Evolutionary conservation across 148 eudicot genomes (phyloP), one percentile per base, ranked within the genome.

Genomic region (Chenopodium berlandieri): DNA sequence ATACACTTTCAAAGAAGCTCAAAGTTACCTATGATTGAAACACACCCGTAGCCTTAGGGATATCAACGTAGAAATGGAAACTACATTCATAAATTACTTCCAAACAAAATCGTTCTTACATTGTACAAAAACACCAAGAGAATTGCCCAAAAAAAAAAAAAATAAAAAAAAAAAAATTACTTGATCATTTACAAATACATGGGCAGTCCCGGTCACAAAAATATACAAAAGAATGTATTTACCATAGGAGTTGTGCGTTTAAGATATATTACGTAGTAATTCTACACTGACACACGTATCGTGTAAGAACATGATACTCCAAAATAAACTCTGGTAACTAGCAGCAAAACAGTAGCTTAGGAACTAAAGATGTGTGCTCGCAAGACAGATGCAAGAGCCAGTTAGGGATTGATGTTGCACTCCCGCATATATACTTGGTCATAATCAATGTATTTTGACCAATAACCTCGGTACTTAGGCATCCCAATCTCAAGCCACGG

Each of bases 401-500:
- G 27, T 79, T 77, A 92, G 64, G 92, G 97, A 75, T 82, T 94
- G 69, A 94, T 87, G 89, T 94, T 94, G 89, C 98, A 94, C 73
- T 94, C 98, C 68, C 93, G 88, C 83, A 94, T 62, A 76, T 89
- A 92, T 44, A 81, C 34, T 64, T 92, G 91, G 40, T 91, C 91
- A 78, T 89, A 92, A 65, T 94, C 90, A 34, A 94, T 86, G 75
- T 83, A 91, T 68, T 86, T 94, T 58, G 91, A 70, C 96, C 96
- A 94, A 83, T 91, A 88, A 79, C 79, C 79, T 67, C 91, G 87
- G 81, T 82, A 94, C 91, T 90, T 92, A 78, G 92, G 87, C 73
- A 94, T 88, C 69, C 87, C 96, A 75, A 94, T 94, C 87, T 94
- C 98, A 14, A 94, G 94, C 98, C 98, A 94, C 7, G 98, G 98